Conservation (phyloP, 176 grass and related monocot genomes). For the Melocanna baccifera region DNA sequence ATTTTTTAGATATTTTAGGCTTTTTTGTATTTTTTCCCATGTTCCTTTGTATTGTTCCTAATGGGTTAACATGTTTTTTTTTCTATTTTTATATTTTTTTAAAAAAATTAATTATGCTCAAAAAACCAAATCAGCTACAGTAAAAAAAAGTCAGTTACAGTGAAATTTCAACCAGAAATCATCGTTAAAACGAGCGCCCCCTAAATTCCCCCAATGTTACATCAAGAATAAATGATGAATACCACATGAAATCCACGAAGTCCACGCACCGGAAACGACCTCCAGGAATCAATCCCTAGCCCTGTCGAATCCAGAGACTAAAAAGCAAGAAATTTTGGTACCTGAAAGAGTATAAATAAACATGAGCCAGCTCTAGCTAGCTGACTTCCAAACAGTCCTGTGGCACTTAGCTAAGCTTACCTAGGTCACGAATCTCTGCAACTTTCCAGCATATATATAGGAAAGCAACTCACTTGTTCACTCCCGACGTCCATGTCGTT, state of each 20-base stretch:
- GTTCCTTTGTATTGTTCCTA: too few relatives aligned
- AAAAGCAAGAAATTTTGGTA: not conserved
- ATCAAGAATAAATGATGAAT: not conserved
- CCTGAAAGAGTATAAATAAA: not conserved
- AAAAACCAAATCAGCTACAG: too few relatives aligned
- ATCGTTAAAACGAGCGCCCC: too few relatives aligned
- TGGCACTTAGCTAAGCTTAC: too few relatives aligned
- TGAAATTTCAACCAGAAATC: too few relatives aligned
- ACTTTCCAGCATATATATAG: conserved; percentile 5
- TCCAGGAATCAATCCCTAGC: not conserved
- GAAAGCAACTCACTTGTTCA: conserved; percentile 27
- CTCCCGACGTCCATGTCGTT: conserved; percentile 37
- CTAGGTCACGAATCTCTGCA: conserved; percentile 10
- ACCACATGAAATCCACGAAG: not conserved
- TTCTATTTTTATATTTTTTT: too few relatives aligned
- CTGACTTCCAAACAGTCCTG: not conserved
- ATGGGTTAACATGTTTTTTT: too few relatives aligned
- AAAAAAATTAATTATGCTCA: too few relatives aligned
- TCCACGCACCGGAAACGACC: not conserved
- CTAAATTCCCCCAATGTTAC: too few relatives aligned
- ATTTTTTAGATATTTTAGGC: too few relatives aligned
- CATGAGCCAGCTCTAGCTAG: not conserved
- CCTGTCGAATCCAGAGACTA: not conserved
- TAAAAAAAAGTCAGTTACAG: too few relatives aligned
- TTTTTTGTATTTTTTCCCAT: too few relatives aligned